These are phyloP conservation scores for Trichomonas tenax DNA, from an alignment of 208 protist genomes.

Conservation along the genomic window DNA sequence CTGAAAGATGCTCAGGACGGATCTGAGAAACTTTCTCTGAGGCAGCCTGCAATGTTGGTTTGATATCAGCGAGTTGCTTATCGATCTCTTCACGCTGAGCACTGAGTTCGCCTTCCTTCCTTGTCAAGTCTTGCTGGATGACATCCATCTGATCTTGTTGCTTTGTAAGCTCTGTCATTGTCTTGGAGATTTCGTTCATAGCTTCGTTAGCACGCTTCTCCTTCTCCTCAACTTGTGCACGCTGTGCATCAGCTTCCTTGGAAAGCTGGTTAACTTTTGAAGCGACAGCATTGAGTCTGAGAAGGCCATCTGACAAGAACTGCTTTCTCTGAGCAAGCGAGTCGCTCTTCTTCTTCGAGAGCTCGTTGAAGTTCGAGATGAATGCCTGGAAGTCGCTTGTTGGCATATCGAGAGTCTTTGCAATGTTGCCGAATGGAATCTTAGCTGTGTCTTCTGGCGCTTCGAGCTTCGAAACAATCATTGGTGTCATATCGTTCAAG, in stretches of 20 bases:
- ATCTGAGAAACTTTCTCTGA: constrained; percentile 9
- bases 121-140: not conserved
- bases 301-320: not conserved
- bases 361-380: not conserved
- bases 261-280: not conserved
- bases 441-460: not conserved
- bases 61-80: not conserved
- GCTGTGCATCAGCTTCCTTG: not conserved
- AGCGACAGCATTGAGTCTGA: not conserved
- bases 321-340: not conserved
- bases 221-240: not conserved
- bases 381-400: not conserved
- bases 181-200: constrained; percentile 15
- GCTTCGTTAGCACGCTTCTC: constrained; percentile 8
- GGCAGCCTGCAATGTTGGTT: not conserved
- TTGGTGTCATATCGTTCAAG: not conserved
- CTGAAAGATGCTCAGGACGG: not conserved
- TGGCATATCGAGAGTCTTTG: not conserved
- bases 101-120: not conserved
- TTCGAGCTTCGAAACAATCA: not conserved
- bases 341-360: not conserved
- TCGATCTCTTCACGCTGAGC: not conserved
- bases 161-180: not conserved
- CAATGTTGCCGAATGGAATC: not conserved
- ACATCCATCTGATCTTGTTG: not conserved